Conservation (phyloP, 1,139 yeast genomes). For the Lodderomyces parapsilosis region DNA sequence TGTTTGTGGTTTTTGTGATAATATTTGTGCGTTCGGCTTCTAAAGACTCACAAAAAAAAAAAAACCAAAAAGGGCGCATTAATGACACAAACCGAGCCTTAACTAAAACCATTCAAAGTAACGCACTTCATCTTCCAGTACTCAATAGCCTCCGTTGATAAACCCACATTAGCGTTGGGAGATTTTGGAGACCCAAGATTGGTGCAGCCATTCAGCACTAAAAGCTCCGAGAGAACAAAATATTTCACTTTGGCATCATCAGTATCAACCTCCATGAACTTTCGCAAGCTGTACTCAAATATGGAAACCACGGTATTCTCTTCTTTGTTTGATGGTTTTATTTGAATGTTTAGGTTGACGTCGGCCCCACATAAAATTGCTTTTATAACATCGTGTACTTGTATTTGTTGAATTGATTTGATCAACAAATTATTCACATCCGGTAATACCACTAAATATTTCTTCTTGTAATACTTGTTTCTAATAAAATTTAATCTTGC, state of each 20-base stretch:
- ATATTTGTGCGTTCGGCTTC: not conserved
- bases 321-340: constrained; percentile 16
- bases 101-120: constrained; percentile 21
- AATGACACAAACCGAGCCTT: too few species aligned
- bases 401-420: constrained; percentile 51
- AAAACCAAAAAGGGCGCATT: not conserved
- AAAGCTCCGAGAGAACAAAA: constrained; percentile 74
- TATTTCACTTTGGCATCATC: constrained; percentile 19
- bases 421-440: constrained; percentile 29
- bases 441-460: constrained; percentile 28
- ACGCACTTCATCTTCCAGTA: constrained; percentile 53
- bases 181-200: constrained; percentile 30
- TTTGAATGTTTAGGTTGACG: constrained; percentile 36
- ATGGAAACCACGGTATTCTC: constrained; percentile 34
- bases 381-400: constrained; percentile 45
- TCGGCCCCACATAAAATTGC: constrained; percentile 53
- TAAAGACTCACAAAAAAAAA: not conserved
- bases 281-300: constrained; percentile 62
- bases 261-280: constrained; percentile 35
- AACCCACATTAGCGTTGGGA: constrained; percentile 20
- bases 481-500: constrained; percentile 44
- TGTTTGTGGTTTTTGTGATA: not conserved
- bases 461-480: constrained; percentile 48
- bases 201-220: constrained; percentile 63
- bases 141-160: constrained; percentile 42